Evolutionary conservation across 768 basidiomycete genomes (phyloP).

Genomic region (Hypholoma sublateritium): DNA sequence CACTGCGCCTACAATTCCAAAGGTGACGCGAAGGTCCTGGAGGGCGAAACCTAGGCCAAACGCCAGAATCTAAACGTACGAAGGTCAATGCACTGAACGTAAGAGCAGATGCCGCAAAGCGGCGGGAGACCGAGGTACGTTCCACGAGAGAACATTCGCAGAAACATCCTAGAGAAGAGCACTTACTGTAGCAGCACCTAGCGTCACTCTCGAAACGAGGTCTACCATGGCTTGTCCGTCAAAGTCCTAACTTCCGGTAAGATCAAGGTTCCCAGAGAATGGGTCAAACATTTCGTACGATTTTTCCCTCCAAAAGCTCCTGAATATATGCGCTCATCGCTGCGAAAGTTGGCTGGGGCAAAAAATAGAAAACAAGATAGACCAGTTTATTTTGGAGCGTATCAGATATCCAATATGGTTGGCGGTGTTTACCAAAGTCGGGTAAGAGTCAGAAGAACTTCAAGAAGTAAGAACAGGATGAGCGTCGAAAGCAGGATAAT

Average conservation of each 20-base stretch:
- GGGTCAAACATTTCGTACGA: neutral
- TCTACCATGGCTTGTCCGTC: slow-evolving; percentile 59
- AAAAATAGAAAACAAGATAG: no score
- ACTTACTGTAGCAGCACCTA: slow-evolving; percentile 49
- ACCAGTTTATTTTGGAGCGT: no score
- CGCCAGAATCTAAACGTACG: slow-evolving; percentile 40
- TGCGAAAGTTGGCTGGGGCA: no score
- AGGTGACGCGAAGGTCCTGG: slow-evolving; percentile 56
- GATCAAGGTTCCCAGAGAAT: neutral
- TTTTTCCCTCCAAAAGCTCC: neutral
- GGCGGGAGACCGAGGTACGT: no score
- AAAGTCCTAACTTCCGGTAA: slow-evolving; percentile 47
- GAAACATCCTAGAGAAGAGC: neutral
- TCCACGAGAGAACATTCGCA: neutral
- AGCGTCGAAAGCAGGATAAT: no score
- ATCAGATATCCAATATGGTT: neutral
- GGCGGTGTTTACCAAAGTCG: no score
- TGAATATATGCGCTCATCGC: neutral
- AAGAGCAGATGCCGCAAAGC: slow-evolving; percentile 1
- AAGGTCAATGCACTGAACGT: neutral
- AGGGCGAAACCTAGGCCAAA: slow-evolving; percentile 57
- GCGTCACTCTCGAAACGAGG: slow-evolving; percentile 38
- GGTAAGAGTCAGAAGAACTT: no score
- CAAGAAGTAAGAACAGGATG: no score
- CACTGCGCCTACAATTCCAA: slow-evolving; percentile 43